phyloP scores from a whole-genome alignment of 768 basidiomycete genomes.

The Russula virescens region DNA sequence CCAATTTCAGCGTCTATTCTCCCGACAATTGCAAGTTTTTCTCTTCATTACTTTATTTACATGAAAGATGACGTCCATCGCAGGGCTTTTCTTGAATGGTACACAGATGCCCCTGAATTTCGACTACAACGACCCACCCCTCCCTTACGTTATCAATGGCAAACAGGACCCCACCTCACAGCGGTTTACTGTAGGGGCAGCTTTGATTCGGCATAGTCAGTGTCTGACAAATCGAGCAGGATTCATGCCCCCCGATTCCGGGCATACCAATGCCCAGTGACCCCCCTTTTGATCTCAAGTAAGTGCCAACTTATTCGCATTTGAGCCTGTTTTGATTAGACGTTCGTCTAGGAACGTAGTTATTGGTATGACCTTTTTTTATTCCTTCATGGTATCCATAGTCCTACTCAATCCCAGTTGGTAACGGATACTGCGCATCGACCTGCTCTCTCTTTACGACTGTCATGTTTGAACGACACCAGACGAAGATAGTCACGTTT shows the following conservation, averaged over 20 bases:
- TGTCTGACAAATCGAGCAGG: slow-evolving; percentile 23
- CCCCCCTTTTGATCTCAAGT: no score
- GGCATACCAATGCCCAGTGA: slow-evolving; percentile 21
- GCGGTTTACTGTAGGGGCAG: no score
- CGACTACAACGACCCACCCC: slow-evolving; percentile 31
- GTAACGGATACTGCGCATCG: no score
- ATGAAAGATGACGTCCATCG: not conserved
- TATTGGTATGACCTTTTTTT: slow-evolving; percentile 13
- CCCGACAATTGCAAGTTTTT: slow-evolving; percentile 47
- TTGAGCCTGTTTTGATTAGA: no score
- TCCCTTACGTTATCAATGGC: no score
- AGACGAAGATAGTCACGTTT: no score
- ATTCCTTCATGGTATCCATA: no score
- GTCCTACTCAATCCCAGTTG: not conserved
- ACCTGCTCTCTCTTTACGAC: no score
- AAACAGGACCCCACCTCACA: no score
- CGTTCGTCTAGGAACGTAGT: slow-evolving; percentile 22
- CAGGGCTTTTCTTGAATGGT: slow-evolving; percentile 33
- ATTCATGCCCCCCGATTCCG: no score
- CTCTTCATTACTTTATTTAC: not conserved
- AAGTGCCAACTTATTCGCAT: no score
- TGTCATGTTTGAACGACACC: no score
- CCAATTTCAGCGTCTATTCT: slow-evolving; percentile 37
- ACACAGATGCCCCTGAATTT: slow-evolving; percentile 25
- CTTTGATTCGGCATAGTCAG: not conserved